Percentiles rank a stretch among this genome's conserved stretches.
phyloP scores from a whole-genome alignment of 345 rosid species.

The Hevea brasiliensis region DNA sequence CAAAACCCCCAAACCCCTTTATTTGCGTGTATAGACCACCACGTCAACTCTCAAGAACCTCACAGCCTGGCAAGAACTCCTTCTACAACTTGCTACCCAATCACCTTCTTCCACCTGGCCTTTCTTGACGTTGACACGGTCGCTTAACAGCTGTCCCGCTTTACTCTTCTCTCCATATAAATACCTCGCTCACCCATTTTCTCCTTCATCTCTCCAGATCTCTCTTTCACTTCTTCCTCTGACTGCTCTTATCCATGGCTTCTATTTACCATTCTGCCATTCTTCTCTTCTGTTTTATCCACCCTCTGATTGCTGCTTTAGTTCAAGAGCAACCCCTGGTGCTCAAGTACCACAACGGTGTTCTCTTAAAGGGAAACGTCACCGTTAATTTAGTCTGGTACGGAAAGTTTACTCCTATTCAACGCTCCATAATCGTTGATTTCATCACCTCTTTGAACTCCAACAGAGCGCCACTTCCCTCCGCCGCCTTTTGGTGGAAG shows the following conservation, averaged over 20 bases:
- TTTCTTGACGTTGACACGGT: conserved; percentile 23
- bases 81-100: conserved; percentile 3
- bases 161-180: conserved; percentile 13
- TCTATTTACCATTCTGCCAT: conserved; percentile 37
- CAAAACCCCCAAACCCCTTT: too few species aligned
- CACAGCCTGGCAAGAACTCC: conserved; percentile 26
- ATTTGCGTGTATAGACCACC: conserved; percentile 1
- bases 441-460: conserved; percentile 62
- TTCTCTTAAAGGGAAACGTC: conserved; percentile 59
- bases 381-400: conserved; percentile 80
- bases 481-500: conserved; percentile 77
- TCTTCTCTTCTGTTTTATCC: conserved; percentile 18
- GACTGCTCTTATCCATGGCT: conserved; percentile 4
- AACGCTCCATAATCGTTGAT: conserved; percentile 72
- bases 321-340: conserved; percentile 79
- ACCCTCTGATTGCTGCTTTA: conserved; percentile 42
- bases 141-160: conserved; percentile 29
- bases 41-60: conserved; percentile 7
- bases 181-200: background rate
- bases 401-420: conserved; percentile 65
- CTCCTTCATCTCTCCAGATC: background rate
- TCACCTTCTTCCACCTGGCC: conserved; percentile 19
- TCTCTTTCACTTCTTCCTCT: too few species aligned
- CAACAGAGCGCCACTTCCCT: conserved; percentile 33
- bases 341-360: conserved; percentile 63